phyloP scores from a whole-genome alignment of 2,329 filamentous ascomycete species.

The Alternaria arborescens region DNA sequence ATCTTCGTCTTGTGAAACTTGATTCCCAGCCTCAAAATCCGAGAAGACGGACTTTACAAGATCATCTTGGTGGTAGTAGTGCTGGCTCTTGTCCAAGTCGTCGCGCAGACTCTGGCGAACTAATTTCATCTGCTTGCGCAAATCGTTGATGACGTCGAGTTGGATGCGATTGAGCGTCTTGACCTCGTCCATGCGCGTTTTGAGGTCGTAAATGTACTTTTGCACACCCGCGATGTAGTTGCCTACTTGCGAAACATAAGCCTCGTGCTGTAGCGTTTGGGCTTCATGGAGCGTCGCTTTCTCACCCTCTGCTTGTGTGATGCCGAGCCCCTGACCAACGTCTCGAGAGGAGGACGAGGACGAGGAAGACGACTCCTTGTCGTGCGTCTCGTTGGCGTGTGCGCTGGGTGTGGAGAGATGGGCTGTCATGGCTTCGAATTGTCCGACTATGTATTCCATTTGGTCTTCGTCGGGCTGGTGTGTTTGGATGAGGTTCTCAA shows the following conservation, averaged over 20 bases:
- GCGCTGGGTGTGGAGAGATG: slow-evolving; percentile 40
- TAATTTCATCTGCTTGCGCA: slow-evolving; percentile 34
- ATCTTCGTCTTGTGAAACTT: neutral
- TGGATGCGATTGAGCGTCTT: slow-evolving; percentile 46
- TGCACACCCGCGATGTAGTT: slow-evolving; percentile 40
- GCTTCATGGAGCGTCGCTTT: slow-evolving; percentile 7
- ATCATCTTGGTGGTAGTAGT: neutral
- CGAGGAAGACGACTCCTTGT: slow-evolving; percentile 21
- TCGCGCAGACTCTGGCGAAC: slow-evolving; percentile 26
- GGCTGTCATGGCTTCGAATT: slow-evolving; percentile 44
- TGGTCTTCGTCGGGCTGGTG: slow-evolving; percentile 44
- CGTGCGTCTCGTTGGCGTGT: slow-evolving; percentile 19
- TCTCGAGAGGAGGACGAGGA: slow-evolving; percentile 15
- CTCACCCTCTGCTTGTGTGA: slow-evolving; percentile 5
- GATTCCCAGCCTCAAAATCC: neutral
- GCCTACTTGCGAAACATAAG: slow-evolving; percentile 38
- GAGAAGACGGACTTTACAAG: neutral
- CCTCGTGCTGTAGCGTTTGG: slow-evolving; percentile 16
- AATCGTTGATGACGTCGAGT: slow-evolving; percentile 41
- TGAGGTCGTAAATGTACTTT: slow-evolving; percentile 36
- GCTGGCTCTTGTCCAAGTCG: slow-evolving; percentile 3
- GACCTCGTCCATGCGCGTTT: slow-evolving; percentile 44
- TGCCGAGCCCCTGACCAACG: slow-evolving; percentile 12
- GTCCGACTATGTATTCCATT: slow-evolving; percentile 45
- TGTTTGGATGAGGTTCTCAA: slow-evolving; percentile 43